Evolutionary conservation across 106 monocot species (phyloP).

Genomic region (Posidonia australis): DNA sequence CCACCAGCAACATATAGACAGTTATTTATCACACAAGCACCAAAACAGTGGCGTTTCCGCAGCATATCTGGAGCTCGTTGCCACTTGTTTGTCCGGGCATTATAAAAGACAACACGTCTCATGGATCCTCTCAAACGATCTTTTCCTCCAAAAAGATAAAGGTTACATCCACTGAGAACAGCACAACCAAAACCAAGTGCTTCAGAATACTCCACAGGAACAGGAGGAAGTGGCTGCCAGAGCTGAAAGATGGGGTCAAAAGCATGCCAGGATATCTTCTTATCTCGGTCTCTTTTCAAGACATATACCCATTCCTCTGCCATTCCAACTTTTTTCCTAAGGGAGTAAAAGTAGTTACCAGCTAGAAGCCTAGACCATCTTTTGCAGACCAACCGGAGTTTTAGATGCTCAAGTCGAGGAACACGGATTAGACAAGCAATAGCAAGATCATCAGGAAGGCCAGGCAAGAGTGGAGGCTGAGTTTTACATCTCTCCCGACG

Average conservation of each 20-base stretch:
- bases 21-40: constrained; percentile 14
- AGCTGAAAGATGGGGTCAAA: constrained; percentile 19
- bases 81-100: constrained; percentile 22
- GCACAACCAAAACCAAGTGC: constrained; percentile 24
- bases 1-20: constrained; percentile 22
- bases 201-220: constrained; percentile 21
- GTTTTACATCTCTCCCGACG: constrained; percentile 2
- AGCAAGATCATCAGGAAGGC: constrained; percentile 23
- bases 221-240: constrained; percentile 19
- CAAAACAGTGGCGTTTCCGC: constrained; percentile 14
- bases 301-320: constrained; percentile 25
- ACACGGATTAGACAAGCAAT: constrained; percentile 20
- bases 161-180: constrained; percentile 18
- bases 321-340: constrained; percentile 12
- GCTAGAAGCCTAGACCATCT: constrained; percentile 17
- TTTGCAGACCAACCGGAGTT: constrained; percentile 19
- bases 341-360: constrained; percentile 18
- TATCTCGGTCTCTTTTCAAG: constrained; percentile 17
- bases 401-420: constrained; percentile 16
- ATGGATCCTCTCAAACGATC: constrained; percentile 20
- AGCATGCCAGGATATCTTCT: constrained; percentile 19
- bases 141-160: constrained; percentile 23
- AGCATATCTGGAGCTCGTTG: constrained; percentile 26
- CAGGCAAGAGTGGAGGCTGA: constrained; percentile 9
- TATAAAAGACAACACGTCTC: constrained; percentile 19